Conservation (phyloP, 2,329 filamentous ascomycete species). For the Aphanocladium album region DNA sequence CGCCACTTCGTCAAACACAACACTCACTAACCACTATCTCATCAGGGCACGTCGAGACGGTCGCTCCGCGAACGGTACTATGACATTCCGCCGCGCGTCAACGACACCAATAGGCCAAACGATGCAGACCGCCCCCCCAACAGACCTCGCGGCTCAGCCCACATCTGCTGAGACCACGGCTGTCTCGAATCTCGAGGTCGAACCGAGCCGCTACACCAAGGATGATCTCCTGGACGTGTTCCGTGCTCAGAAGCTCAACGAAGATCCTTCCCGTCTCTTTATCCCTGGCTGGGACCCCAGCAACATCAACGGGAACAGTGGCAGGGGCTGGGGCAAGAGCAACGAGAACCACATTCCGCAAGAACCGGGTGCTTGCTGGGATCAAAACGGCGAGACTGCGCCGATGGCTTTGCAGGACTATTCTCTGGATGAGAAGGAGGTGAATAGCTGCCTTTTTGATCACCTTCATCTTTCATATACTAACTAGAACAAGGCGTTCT, state of each 20-base stretch:
- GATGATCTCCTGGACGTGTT: constrained; percentile 75
- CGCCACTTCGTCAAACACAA: background rate
- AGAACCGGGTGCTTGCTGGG: constrained; percentile 92
- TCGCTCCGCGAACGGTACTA: constrained; percentile 55
- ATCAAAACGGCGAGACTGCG: constrained; percentile 61
- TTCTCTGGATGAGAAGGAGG: constrained; percentile 56
- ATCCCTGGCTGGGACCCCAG: constrained; percentile 75
- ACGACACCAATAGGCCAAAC: constrained; percentile 47
- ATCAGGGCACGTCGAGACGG: constrained; percentile 54
- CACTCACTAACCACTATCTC: constrained; percentile 12
- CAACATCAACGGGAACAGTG: constrained; percentile 57
- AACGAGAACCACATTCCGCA: constrained; percentile 68
- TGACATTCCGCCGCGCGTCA: constrained; percentile 60
- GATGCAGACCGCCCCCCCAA: constrained; percentile 32
- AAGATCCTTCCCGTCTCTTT: constrained; percentile 60
- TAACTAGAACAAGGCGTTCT: constrained; percentile 58
- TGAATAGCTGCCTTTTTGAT: constrained; percentile 27
- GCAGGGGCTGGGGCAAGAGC: constrained; percentile 71
- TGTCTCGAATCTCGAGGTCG: constrained; percentile 26
- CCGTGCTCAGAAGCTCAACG: constrained; percentile 44
- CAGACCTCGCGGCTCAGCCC: constrained; percentile 36
- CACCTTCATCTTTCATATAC: background rate
- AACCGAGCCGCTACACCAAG: constrained; percentile 64
- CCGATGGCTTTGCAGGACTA: constrained; percentile 72
- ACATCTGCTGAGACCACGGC: constrained; percentile 31